Percentiles rank a stretch among this genome's conserved stretches.
Conservation (phyloP, 2,329 filamentous ascomycete genomes). For the Pseudogymnoascus sp. region DNA sequence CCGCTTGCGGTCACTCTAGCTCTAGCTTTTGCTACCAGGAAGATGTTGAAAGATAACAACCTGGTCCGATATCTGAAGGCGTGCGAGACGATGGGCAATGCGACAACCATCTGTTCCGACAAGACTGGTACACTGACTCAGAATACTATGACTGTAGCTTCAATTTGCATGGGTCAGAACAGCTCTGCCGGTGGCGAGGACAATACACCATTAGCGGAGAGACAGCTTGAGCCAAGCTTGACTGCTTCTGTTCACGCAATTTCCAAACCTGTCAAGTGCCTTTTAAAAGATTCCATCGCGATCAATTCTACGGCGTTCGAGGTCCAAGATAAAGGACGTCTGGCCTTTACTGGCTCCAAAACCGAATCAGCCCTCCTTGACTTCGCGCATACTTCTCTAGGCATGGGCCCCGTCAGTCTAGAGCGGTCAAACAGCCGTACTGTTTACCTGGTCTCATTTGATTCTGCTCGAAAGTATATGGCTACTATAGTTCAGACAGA, state of each 20-base stretch:
- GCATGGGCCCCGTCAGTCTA: conserved; percentile 53
- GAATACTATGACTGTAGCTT: conserved; percentile 67
- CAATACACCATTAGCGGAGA: conserved; percentile 46
- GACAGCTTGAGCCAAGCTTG: conserved; percentile 38
- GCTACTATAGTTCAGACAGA: conserved; percentile 50
- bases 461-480: conserved; percentile 53
- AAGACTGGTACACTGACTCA: conserved; percentile 68
- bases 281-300: conserved; percentile 55
- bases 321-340: conserved; percentile 48
- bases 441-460: conserved; percentile 37
- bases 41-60: conserved; percentile 60
- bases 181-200: conserved; percentile 45
- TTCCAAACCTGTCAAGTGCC: conserved; percentile 11
- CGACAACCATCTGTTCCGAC: conserved; percentile 67
- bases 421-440: conserved; percentile 55
- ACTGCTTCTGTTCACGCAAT: background rate
- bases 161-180: conserved; percentile 50
- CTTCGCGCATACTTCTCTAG: conserved; percentile 58
- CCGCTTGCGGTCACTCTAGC: conserved; percentile 59
- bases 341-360: conserved; percentile 62
- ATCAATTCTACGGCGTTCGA: conserved; percentile 63
- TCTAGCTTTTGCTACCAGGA: conserved; percentile 55
- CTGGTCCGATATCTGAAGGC: conserved; percentile 55
- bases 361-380: conserved; percentile 64
- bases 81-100: conserved; percentile 63